These are phyloP conservation scores for Colletotrichum somersetense DNA, from an alignment of 2,329 filamentous ascomycete species.

Conservation along the genomic window DNA sequence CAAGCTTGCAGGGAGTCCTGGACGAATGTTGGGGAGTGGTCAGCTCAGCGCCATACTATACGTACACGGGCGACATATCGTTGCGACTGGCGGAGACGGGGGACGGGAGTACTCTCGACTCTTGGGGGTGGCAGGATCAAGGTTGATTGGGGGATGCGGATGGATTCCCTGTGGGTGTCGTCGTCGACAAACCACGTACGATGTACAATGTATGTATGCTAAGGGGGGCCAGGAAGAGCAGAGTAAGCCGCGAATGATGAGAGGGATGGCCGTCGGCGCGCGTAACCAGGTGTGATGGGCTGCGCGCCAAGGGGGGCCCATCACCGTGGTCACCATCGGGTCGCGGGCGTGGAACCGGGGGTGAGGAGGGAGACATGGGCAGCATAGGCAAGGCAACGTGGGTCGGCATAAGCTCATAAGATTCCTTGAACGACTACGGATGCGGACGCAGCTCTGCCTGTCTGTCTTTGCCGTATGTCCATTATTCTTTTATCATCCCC, in stretches of 20 bases:
- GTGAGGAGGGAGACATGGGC: slow-evolving; percentile 17
- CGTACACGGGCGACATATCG: slow-evolving; percentile 18
- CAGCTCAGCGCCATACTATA: slow-evolving; percentile 31
- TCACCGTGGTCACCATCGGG: slow-evolving; percentile 28
- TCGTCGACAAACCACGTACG: background rate
- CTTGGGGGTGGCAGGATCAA: slow-evolving; percentile 12
- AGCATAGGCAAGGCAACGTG: slow-evolving; percentile 5
- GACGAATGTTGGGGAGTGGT: background rate
- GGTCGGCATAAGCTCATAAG: slow-evolving; percentile 40
- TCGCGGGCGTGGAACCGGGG: slow-evolving; percentile 29
- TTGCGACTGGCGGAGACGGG: slow-evolving; percentile 28
- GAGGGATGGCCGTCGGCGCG: slow-evolving; percentile 4
- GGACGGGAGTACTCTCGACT: background rate
- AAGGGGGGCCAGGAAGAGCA: background rate
- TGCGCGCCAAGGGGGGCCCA: slow-evolving; percentile 20
- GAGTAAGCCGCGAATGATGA: slow-evolving; percentile 6
- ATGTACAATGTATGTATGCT: too few relatives aligned
- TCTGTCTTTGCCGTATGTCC: background rate
- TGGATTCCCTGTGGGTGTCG: slow-evolving; percentile 17
- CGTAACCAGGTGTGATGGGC: slow-evolving; percentile 23
- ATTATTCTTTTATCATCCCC: background rate
- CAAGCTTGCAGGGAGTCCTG: slow-evolving; percentile 21
- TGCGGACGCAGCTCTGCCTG: slow-evolving; percentile 15
- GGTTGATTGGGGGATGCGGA: slow-evolving; percentile 12
- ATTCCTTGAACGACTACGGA: slow-evolving; percentile 41